These are phyloP conservation scores for Bryoerythrophyllum caledonicum DNA, from an alignment of 225 moss, liverwort and hornwort genomes.

Conservation along the genomic window DNA sequence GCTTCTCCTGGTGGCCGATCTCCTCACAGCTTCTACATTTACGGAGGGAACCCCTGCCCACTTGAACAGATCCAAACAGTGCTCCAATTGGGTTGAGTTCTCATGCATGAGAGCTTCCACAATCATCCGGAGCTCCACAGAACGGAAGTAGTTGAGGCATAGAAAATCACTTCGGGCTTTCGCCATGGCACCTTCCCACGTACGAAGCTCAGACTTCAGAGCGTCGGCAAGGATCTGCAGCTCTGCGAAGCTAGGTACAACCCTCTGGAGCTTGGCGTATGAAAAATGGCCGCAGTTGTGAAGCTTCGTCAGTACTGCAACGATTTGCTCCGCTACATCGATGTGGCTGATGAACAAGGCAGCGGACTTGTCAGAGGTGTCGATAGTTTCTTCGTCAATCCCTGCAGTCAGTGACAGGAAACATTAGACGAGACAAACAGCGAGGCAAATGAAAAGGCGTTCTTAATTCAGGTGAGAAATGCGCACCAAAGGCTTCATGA, in stretches of 20 bases:
- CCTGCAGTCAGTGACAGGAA: slow-evolving; percentile 20
- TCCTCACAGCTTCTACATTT: slow-evolving; percentile 10
- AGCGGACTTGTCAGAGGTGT: slow-evolving; percentile 38
- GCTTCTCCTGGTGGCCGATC: not conserved
- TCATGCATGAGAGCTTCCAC: slow-evolving; percentile 27
- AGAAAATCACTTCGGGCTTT: slow-evolving; percentile 34
- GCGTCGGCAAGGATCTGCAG: slow-evolving; percentile 30
- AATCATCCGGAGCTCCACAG: slow-evolving; percentile 46
- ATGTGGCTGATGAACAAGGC: slow-evolving; percentile 44
- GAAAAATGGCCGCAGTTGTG: slow-evolving; percentile 51
- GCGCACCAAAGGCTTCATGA: slow-evolving; percentile 29
- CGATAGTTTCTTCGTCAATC: slow-evolving; percentile 36
- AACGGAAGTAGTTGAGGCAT: slow-evolving; percentile 54
- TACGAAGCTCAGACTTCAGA: slow-evolving; percentile 36
- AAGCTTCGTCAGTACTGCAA: slow-evolving; percentile 35
- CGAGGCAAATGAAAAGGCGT: too few relatives aligned
- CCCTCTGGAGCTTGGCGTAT: slow-evolving; percentile 25
- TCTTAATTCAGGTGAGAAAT: not conserved
- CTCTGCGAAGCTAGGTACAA: slow-evolving; percentile 22
- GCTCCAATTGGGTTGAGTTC: slow-evolving; percentile 1
- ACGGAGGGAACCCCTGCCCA: slow-evolving; percentile 35
- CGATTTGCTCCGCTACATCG: slow-evolving; percentile 44
- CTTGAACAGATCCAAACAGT: slow-evolving; percentile 39
- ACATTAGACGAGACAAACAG: too few relatives aligned
- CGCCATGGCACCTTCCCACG: slow-evolving; percentile 42